These are phyloP conservation scores for Tolypocladium cylindrosporum DNA, from an alignment of 2,329 filamentous ascomycete species.

Conservation along the genomic window DNA sequence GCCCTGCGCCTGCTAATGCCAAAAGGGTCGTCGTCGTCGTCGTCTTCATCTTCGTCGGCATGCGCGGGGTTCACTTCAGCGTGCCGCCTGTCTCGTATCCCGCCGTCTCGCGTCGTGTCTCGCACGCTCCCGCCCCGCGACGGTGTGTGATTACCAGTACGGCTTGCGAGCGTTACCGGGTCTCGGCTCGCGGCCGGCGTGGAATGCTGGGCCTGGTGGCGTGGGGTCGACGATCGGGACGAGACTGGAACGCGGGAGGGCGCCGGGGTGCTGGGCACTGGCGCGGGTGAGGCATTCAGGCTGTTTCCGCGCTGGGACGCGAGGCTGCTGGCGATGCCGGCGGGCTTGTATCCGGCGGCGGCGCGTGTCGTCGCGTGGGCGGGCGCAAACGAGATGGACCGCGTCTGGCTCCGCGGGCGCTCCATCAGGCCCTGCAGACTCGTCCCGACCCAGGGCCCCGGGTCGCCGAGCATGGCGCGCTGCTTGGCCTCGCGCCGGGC, in stretches of 20 bases:
- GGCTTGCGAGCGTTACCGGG: background rate
- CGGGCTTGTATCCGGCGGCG: background rate
- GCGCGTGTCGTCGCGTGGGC: background rate
- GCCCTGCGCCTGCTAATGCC: conserved; percentile 20
- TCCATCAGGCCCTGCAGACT: conserved; percentile 34
- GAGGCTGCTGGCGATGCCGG: background rate
- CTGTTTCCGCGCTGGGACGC: background rate
- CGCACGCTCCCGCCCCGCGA: background rate
- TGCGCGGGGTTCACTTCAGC: background rate
- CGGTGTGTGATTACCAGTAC: background rate
- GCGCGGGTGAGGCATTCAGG: background rate
- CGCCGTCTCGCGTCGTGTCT: background rate
- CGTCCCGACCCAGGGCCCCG: conserved; percentile 16
- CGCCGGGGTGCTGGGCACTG: background rate
- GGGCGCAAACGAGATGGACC: conserved; percentile 9
- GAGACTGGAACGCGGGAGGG: background rate
- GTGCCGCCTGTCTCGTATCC: conserved; percentile 1
- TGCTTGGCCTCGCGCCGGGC: conserved; percentile 15
- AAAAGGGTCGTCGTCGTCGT: conserved; percentile 24
- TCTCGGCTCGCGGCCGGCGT: background rate
- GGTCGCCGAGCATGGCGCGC: conserved; percentile 8
- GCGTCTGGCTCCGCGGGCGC: conserved; percentile 22
- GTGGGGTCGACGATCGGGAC: background rate
- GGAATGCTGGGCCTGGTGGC: background rate
- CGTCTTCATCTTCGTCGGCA: conserved; percentile 9